phyloP scores from a whole-genome alignment of 805 yeast genomes.

The Wickerhamomyces rabaulensis region DNA sequence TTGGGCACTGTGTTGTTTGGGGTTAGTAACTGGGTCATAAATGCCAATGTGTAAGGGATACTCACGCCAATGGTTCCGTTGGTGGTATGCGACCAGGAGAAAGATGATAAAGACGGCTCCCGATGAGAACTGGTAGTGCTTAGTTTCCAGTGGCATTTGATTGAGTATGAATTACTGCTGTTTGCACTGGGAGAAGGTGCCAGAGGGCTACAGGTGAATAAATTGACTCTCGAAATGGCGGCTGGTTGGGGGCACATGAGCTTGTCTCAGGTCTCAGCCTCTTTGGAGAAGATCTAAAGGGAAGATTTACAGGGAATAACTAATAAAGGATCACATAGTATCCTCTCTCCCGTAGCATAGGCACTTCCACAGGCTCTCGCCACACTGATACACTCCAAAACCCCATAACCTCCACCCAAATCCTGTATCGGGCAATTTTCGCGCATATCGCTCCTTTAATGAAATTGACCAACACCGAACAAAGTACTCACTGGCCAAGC shows the following conservation, averaged over 20 bases:
- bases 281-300: no score
- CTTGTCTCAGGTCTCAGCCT: no score
- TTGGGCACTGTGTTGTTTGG: constrained; percentile 11
- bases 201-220: no score
- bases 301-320: no score
- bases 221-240: neutral
- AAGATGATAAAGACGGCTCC: neutral
- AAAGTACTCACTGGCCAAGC: neutral
- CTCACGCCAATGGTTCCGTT: constrained; percentile 13
- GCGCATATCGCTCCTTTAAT: neutral
- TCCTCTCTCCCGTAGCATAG: no score
- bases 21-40: neutral
- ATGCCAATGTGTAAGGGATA: neutral
- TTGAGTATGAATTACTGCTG: no score
- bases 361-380: no score
- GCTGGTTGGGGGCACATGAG: neutral
- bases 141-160: neutral
- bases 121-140: neutral
- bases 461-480: neutral
- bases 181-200: no score
- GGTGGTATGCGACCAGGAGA: neutral
- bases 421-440: neutral
- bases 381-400: no score
- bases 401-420: no score
- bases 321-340: no score